Percentiles rank a stretch among this genome's conserved stretches.
Evolutionary conservation across 2,329 filamentous ascomycete species (phyloP).

Genomic region (Penicillium sp.): DNA sequence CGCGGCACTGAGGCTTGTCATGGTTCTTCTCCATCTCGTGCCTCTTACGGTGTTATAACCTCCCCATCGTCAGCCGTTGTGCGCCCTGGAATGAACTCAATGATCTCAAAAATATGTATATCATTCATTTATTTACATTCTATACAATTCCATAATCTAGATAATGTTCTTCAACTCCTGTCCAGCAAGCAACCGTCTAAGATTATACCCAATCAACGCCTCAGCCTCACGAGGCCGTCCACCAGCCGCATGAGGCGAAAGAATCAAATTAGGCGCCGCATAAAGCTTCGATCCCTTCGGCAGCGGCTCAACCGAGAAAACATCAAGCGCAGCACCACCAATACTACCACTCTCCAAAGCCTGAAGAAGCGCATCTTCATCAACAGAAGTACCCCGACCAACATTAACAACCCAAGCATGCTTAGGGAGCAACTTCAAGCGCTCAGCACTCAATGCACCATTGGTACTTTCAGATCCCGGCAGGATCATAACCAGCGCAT

Average conservation of each 20-base stretch:
- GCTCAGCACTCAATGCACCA: slow-evolving; percentile 57
- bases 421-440: slow-evolving; percentile 55
- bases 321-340: slow-evolving; percentile 24
- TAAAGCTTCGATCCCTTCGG: slow-evolving; percentile 22
- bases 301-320: slow-evolving; percentile 23
- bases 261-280: slow-evolving; percentile 23
- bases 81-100: background rate
- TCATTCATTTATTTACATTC: background rate
- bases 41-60: too few species aligned
- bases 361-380: slow-evolving; percentile 23
- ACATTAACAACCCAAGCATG: slow-evolving; percentile 42
- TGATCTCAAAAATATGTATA: background rate
- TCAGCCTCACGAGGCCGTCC: slow-evolving; percentile 58
- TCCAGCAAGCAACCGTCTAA: slow-evolving; percentile 60
- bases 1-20: too few species aligned
- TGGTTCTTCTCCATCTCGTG: too few species aligned
- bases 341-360: slow-evolving; percentile 23
- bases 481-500: slow-evolving; percentile 69
- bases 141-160: slow-evolving; percentile 33
- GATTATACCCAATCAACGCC: slow-evolving; percentile 59
- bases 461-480: slow-evolving; percentile 59
- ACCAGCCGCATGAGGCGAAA: slow-evolving; percentile 26
- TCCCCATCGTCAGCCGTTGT: too few species aligned
- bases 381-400: slow-evolving; percentile 22
- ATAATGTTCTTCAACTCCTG: slow-evolving; percentile 60